A percentile compares a stretch with the other conserved stretches of the same genome.
These are phyloP conservation scores for Chaetomium strumarium DNA, from an alignment of 2,329 filamentous ascomycete genomes.

Conservation along the genomic window DNA sequence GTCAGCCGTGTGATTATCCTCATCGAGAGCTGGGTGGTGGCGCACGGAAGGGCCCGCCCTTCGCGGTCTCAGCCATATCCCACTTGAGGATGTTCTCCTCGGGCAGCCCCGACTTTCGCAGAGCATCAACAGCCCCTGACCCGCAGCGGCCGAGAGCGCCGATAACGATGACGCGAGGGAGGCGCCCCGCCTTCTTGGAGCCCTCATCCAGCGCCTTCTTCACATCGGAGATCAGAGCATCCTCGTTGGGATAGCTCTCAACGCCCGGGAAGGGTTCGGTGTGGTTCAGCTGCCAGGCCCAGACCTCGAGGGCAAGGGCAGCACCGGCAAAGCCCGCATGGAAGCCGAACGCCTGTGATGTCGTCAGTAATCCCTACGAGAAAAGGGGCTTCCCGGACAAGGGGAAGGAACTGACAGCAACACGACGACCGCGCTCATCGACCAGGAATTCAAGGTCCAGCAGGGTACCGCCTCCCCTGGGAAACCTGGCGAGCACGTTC, in stretches of 20 bases:
- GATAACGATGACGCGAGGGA: constrained; percentile 75
- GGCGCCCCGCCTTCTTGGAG: constrained; percentile 55
- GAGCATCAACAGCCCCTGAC: constrained; percentile 75
- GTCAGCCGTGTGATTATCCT: constrained; percentile 5
- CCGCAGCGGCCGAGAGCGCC: constrained; percentile 82
- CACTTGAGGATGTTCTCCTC: constrained; percentile 59
- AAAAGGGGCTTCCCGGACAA: neutral
- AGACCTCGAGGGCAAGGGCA: constrained; percentile 70
- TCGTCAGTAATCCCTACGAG: neutral
- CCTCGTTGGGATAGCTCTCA: constrained; percentile 67
- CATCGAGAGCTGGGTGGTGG: neutral
- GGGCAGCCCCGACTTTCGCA: constrained; percentile 65
- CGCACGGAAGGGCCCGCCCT: constrained; percentile 62
- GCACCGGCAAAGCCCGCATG: constrained; percentile 71
- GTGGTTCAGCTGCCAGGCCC: constrained; percentile 70
- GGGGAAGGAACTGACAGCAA: constrained; percentile 40
- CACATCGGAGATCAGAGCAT: constrained; percentile 65
- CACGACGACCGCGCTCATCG: constrained; percentile 61
- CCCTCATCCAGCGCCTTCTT: constrained; percentile 64
- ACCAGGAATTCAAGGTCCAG: constrained; percentile 83
- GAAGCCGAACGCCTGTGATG: constrained; percentile 55
- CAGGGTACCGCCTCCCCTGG: constrained; percentile 68
- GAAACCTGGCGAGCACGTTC: constrained; percentile 71
- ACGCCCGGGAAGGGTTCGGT: constrained; percentile 58
- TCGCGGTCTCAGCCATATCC: constrained; percentile 75